Conservation (phyloP, 768 basidiomycete genomes). For the Lentinula raphanica region DNA sequence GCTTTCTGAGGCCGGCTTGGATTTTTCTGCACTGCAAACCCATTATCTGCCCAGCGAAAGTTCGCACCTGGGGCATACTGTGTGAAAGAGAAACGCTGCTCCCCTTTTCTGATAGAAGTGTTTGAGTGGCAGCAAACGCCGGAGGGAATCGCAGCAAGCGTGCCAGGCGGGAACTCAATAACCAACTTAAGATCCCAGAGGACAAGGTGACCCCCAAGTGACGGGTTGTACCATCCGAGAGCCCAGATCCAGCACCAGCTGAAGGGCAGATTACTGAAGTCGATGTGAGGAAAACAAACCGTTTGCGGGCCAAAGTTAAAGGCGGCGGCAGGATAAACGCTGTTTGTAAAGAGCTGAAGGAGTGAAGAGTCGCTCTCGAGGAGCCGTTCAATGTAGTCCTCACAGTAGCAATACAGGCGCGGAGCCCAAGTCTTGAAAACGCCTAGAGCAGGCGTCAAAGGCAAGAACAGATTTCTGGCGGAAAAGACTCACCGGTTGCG, state of each 20-base stretch:
- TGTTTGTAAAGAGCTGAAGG: background rate
- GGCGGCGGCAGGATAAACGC: background rate
- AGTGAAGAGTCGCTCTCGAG: background rate
- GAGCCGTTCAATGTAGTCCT: background rate
- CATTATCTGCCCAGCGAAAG: too few species aligned
- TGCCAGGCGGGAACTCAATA: conserved; percentile 17
- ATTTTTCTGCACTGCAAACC: too few species aligned
- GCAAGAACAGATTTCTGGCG: background rate
- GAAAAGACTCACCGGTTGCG: background rate
- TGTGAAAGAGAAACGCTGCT: conserved; percentile 2
- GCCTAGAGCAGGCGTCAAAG: background rate
- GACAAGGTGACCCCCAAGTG: conserved; percentile 17
- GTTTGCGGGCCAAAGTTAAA: background rate
- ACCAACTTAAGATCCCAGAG: conserved; percentile 16
- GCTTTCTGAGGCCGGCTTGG: too few species aligned
- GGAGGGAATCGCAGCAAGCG: conserved; percentile 17
- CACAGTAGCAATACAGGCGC: background rate
- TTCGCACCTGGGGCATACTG: background rate
- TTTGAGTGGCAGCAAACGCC: conserved; percentile 14
- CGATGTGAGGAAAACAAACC: conserved; percentile 7
- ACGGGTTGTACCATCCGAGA: conserved; percentile 9
- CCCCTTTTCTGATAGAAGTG: conserved; percentile 1
- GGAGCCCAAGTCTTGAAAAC: background rate
- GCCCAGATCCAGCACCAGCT: conserved; percentile 12
- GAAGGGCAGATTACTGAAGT: conserved; percentile 10